Evolutionary conservation across 495 filamentous ascomycete genomes (phyloP).

Genomic region (Cryomyces antarcticus): DNA sequence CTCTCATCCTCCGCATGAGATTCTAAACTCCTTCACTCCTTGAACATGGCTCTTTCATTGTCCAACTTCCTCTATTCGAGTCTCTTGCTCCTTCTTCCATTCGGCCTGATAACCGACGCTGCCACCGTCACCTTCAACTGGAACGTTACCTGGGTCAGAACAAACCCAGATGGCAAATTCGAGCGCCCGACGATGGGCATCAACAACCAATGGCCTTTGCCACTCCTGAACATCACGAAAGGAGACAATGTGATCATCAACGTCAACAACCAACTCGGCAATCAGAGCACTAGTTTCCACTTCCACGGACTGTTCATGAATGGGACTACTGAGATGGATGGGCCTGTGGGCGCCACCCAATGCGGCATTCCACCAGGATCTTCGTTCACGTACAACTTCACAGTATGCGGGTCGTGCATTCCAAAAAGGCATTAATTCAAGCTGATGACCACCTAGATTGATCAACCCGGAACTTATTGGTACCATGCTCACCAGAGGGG

Average conservation of each 20-base stretch:
- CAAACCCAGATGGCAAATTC: conserved; percentile 57
- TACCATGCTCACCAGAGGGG: conserved; percentile 51
- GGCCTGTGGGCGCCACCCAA: conserved; percentile 44
- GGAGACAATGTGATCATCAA: conserved; percentile 56
- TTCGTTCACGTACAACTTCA: conserved; percentile 58
- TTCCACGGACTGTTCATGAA: conserved; percentile 67
- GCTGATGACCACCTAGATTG: conserved; percentile 19
- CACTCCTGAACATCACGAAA: conserved; percentile 42
- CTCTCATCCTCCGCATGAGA: no score
- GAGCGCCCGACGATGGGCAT: conserved; percentile 55
- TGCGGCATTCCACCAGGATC: conserved; percentile 44
- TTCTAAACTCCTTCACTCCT: no score
- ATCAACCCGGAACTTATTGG: conserved; percentile 65
- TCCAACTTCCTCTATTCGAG: conserved; percentile 16
- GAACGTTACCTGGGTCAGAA: conserved; percentile 58
- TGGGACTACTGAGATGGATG: conserved; percentile 54
- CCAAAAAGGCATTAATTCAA: no score
- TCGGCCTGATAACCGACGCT: conserved; percentile 23
- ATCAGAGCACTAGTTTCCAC: conserved; percentile 51
- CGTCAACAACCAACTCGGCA: conserved; percentile 49
- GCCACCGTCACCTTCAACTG: conserved; percentile 58
- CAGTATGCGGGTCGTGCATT: conserved; percentile 23
- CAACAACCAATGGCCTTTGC: conserved; percentile 64
- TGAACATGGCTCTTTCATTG: conserved; percentile 19
- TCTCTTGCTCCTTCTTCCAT: conserved; percentile 16